Conservation (phyloP, 345 rosid genomes). For the Rubroshorea leprosula region DNA sequence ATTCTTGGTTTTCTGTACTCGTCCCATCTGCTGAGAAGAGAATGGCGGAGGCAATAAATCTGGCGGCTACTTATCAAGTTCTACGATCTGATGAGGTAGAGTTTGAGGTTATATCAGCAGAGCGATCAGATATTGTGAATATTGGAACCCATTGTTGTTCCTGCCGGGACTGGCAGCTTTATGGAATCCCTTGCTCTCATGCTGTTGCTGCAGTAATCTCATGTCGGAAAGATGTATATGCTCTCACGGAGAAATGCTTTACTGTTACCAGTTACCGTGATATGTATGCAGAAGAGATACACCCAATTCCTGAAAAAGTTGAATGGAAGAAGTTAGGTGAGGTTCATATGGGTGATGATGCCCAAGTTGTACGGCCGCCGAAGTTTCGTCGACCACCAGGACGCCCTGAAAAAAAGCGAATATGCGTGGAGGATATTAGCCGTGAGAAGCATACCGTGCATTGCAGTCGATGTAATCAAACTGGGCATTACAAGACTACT, state of each 20-base stretch:
- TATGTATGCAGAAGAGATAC: conserved; percentile 36
- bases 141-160: conserved; percentile 41
- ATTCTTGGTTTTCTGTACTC: conserved; percentile 40
- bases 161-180: conserved; percentile 53
- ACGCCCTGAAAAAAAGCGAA: conserved; percentile 56
- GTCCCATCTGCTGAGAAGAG: conserved; percentile 45
- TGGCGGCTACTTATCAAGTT: conserved; percentile 35
- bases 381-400: conserved; percentile 47
- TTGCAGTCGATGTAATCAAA: conserved; percentile 49
- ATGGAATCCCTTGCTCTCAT: conserved; percentile 59
- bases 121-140: conserved; percentile 48
- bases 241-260: conserved; percentile 41
- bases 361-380: conserved; percentile 37
- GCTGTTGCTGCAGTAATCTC: conserved; percentile 49
- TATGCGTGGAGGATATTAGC: conserved; percentile 36
- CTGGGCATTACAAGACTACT: conserved; percentile 54
- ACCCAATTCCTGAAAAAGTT: conserved; percentile 31
- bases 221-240: conserved; percentile 35
- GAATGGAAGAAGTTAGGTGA: conserved; percentile 35
- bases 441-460: conserved; percentile 50
- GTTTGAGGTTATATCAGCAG: conserved; percentile 45
- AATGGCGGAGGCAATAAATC: conserved; percentile 32
- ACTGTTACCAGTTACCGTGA: conserved; percentile 41
- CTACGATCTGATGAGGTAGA: conserved; percentile 59
- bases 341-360: conserved; percentile 19